These are phyloP conservation scores for Zopfia rhizophila DNA, from an alignment of 2,329 filamentous ascomycete genomes.

Conservation along the genomic window DNA sequence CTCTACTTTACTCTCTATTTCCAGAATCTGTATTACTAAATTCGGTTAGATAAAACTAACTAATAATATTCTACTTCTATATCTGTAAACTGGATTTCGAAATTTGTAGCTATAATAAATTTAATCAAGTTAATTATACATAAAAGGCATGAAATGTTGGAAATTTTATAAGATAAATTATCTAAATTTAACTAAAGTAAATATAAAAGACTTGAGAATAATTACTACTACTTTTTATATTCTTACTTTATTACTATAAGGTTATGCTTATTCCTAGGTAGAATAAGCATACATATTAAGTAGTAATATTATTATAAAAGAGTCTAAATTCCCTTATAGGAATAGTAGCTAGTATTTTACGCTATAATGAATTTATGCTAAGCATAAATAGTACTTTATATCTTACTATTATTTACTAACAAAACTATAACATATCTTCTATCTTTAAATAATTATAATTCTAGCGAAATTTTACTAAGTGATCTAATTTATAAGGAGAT, in stretches of 20 bases:
- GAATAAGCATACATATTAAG: constrained; percentile 7
- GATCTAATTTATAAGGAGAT: constrained; percentile 16
- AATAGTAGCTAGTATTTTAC: constrained; percentile 6
- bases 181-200: no score
- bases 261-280: constrained; percentile 10
- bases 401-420: constrained; percentile 8
- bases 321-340: constrained; percentile 7
- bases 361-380: neutral
- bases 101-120: no score
- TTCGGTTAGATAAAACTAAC: no score
- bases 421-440: constrained; percentile 12
- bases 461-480: constrained; percentile 3
- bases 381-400: constrained; percentile 4
- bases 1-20: no score
- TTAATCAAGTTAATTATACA: no score
- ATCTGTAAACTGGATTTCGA: no score
- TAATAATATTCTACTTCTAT: no score
- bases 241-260: constrained; percentile 10
- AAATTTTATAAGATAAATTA: no score
- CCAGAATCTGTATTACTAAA: no score
- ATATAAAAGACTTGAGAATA: neutral
- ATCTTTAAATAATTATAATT: constrained; percentile 1
- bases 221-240: no score
- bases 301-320: constrained; percentile 5
- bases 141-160: no score